These are phyloP conservation scores for Albatrellus ellisii DNA, from an alignment of 768 basidiomycete genomes.

Conservation along the genomic window DNA sequence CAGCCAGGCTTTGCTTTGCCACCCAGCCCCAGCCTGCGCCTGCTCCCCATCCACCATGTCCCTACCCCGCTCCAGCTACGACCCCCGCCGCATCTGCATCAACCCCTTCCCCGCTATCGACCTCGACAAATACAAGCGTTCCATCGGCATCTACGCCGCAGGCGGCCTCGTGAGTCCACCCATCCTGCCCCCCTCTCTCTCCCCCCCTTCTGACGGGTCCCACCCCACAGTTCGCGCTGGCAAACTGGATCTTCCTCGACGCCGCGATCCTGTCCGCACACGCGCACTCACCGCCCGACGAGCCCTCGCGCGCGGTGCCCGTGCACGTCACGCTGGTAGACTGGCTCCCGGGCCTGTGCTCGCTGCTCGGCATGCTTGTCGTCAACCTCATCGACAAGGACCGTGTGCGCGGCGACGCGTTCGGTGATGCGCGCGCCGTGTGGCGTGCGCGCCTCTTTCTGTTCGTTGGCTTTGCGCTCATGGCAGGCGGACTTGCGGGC, in stretches of 20 bases:
- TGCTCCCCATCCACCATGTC: conserved; percentile 40
- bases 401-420: conserved; percentile 63
- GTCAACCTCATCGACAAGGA: conserved; percentile 95
- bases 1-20: no score
- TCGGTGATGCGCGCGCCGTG: conserved; percentile 72
- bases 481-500: conserved; percentile 97
- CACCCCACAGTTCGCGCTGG: conserved; percentile 70
- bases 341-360: conserved; percentile 96
- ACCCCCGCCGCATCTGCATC: conserved; percentile 78
- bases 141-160: conserved; percentile 81
- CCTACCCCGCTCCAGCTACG: conserved; percentile 60
- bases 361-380: conserved; percentile 82
- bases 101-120: conserved; percentile 67
- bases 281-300: conserved; percentile 60
- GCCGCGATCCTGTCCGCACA: conserved; percentile 85
- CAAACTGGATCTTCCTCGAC: conserved; percentile 92
- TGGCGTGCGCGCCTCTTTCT: conserved; percentile 86
- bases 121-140: conserved; percentile 65
- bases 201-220: not conserved
- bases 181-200: conserved; percentile 6
- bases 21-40: no score
- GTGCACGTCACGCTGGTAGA: conserved; percentile 87
- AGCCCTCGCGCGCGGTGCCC: conserved; percentile 53
- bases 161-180: conserved; percentile 69
- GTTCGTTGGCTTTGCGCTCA: conserved; percentile 91